Evolutionary conservation across 2,329 filamentous ascomycete species (phyloP), one percentile per base, ranked within the genome.

Genomic region (Spiromastix sp.): DNA sequence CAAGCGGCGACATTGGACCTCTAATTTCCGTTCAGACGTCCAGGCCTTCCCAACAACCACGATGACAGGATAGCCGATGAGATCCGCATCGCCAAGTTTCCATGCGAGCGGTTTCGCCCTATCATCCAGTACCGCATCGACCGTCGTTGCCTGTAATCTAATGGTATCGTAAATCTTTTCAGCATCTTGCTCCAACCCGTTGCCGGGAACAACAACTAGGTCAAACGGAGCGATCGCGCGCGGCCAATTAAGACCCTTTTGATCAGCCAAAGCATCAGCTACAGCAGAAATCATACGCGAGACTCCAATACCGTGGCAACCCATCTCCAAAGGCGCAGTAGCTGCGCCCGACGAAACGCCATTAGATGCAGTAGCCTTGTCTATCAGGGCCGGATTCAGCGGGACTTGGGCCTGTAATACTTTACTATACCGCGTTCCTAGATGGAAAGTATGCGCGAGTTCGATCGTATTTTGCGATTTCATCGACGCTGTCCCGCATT

Each of bases 251-350:
- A 96, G 68, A 0, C 86, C 91, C 50, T 66, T 72, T 2, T 69
- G 52, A 46, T 93, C 85, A 0, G 77, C 70, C 7, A 85, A 66
- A 25, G 80, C 72, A 43, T 89, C 80, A 1, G 87, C 87, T 1
- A 91, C 76, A 2, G 91, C 85, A 6, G 81, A 86, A 42, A 98
- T 79, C 48, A 98, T 78, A 29, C 91, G 80, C 4, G 86, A 93
- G 12, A 98, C 77, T 2, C 91, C 91, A 42, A 98, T 93, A 1
- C 91, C 91, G 53, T 95, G 85, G 55, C 91, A 98, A 37, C 91
- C 91, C 91, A 98, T 98, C 45, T 93, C 77, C 50, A 94, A 71
- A 0, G 77, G 68, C 0, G 76, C 67, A 6, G 56, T 55, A 11
- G 59, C 49, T 43, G 16, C n/a, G n/a, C 55, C 45, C 47, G 30